Conservation (phyloP, 2,329 filamentous ascomycete genomes). For the Alternaria brassicicola region DNA sequence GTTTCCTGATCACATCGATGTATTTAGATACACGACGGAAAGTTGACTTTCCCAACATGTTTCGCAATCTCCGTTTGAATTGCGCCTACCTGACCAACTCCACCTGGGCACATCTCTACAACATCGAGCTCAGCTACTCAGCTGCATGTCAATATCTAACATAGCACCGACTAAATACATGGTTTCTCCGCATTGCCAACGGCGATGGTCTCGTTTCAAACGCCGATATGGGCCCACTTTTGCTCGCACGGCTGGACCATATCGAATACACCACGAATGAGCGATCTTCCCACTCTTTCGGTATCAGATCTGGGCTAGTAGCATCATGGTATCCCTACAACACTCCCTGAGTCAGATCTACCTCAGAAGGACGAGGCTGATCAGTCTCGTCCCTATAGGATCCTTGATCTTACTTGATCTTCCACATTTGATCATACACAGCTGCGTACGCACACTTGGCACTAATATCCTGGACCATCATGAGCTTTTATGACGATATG, state of each 20-base stretch:
- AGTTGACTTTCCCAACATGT: slow-evolving; percentile 21
- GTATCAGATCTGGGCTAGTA: slow-evolving; percentile 14
- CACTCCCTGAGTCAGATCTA: slow-evolving; percentile 21
- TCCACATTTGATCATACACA: slow-evolving; percentile 6
- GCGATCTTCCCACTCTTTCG: slow-evolving; percentile 4
- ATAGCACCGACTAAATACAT: not conserved
- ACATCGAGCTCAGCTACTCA: slow-evolving; percentile 20
- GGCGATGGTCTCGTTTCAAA: slow-evolving; percentile 2
- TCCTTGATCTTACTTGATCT: slow-evolving; percentile 18
- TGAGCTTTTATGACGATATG: slow-evolving; percentile 22
- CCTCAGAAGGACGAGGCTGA: slow-evolving; percentile 15
- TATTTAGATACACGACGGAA: slow-evolving; percentile 24
- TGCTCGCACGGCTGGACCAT: slow-evolving; percentile 5
- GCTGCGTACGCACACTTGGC: slow-evolving; percentile 13
- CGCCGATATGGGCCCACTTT: slow-evolving; percentile 4
- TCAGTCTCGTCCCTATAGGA: slow-evolving; percentile 3
- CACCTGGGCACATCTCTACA: not conserved
- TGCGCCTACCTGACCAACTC: slow-evolving; percentile 12
- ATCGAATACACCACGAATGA: slow-evolving; percentile 19
- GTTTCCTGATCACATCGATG: slow-evolving; percentile 10
- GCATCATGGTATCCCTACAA: slow-evolving; percentile 4
- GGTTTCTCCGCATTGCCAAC: not conserved
- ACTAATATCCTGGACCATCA: slow-evolving; percentile 1
- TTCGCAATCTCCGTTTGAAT: slow-evolving; percentile 12
- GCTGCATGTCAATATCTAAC: slow-evolving; percentile 8